Base-by-base conservation (phyloP, 1,284 basidiomycete genomes). In the Volvariella surrecta region DNA sequence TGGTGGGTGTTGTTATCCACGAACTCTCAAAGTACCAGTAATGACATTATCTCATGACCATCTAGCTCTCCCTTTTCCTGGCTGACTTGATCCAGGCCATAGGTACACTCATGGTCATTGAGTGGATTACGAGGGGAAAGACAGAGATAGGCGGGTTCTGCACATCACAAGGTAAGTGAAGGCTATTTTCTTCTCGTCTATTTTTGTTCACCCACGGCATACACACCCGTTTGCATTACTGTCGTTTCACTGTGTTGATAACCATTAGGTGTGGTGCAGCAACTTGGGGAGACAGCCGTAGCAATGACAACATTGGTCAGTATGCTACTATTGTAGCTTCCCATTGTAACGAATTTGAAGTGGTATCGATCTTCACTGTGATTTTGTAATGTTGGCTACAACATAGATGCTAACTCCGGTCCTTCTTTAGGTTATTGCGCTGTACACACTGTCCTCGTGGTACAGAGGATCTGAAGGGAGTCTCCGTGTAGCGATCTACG, bases 221-320 rank as follows among this genome's bases (percentile, higher is more conserved):
- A n/a, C n/a, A n/a, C n/a, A n/a, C n/a, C n/a, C n/a, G n/a, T n/a
- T n/a, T n/a, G n/a, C n/a, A n/a, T 6, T 13, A 38, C 15, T 30
- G 17, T 32, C 20, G 32, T 13, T 28, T 16, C n/a, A 11, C 31
- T 37, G 21, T 21, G 40, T n/a, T 2, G 19, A 37, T 44, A 24
- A 17, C 4, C 22, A 4, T n/a, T 37, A 63, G 65, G 66, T 8
- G 52, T 62, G 16, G 53, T 68, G 8, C 60, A 66, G 48, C 59
- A 65, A 42, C 45, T 67, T 1, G 66, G 68, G 2, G 66, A 70
- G 44, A 61, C 66, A 21, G 57, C 57, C 13, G 64, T 63, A 1
- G 66, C 65, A 0, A 59, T 70, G 46, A 61, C 60, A 10, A 70
- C 65, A 20, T 53, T 68, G 8, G 68, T 67, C 48, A 48, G 52